Base-by-base conservation (phyloP, 2,329 filamentous ascomycete species). In the Davidsoniella eucalypti region DNA sequence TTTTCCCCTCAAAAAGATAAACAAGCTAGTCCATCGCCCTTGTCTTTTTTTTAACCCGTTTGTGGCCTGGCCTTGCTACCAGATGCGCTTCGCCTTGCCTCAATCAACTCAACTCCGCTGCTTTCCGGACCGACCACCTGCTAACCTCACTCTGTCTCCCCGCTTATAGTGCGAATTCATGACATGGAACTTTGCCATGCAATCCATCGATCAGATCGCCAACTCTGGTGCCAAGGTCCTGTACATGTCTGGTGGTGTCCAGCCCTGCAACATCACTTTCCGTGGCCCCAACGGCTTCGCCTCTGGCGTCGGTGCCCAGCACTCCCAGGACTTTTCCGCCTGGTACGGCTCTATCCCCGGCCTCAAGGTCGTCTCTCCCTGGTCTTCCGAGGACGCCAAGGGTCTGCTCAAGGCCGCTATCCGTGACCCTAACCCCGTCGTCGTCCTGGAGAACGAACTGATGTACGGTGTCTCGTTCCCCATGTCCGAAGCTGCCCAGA, bases 111-210 rank as follows among this genome's bases (percentile, higher is more conserved):
- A 33, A 21, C 3, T 4, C 21, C 21, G 21, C 21, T 4, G 21
- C 21, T 21, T 3, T 21, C 21, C 21, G 21, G 21, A 21, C 21
- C 40, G 37, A 12, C 21, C 9, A 25, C n/a, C 14, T 45, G 7
- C 52, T 50, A 47, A 54, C 42, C 21, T 26, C 8, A 44, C 21
- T 45, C n/a, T 21, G 23, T 52, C 47, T 38, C n/a, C 23, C 37
- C 44, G 17, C 25, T 17, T 55, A 7, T 57, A 92, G 86, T 92
- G 84, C 78, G 92, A 98, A 73, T 98, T 98, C 77, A 98, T 98
- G 92, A 98, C 92, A 63, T 96, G 94, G 80, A 98, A 98, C 79
- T 96, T 96, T 66, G 90, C 92, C 68, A 98, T 98, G 92, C 92
- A 98, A 73, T 87, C 92, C 65, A 98, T 98, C 68, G 92, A 98